Conservation (phyloP, 2,329 filamentous ascomycete species). For the Alternaria triticimaculans region DNA sequence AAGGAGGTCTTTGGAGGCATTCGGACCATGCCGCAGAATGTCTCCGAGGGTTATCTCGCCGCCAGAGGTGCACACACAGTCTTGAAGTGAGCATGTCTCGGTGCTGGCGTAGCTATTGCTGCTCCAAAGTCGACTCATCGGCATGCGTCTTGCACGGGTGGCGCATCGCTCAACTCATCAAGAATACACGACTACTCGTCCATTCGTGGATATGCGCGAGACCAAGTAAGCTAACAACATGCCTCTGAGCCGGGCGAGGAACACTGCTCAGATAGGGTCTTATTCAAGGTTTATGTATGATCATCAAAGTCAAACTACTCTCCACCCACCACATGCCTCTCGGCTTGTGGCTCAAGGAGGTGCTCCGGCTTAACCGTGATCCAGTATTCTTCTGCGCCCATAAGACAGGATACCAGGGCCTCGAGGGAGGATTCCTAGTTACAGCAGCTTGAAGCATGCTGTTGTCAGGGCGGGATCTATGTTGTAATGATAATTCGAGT, state of each 20-base stretch:
- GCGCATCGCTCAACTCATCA: background rate
- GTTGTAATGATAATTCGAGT: conserved; percentile 4
- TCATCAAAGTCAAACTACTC: conserved; percentile 93
- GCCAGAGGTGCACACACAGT: conserved; percentile 91
- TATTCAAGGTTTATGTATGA: conserved; percentile 66
- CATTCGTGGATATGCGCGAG: background rate
- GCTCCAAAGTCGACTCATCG: background rate
- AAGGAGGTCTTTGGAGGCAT: conserved; percentile 89
- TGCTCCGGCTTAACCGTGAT: conserved; percentile 99
- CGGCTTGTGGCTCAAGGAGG: conserved; percentile 80
- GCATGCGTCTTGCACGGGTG: background rate
- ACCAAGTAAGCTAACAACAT: background rate
- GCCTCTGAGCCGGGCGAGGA: background rate
- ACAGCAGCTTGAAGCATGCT: conserved; percentile 59
- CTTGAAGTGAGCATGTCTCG: conserved; percentile 69
- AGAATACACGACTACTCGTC: background rate
- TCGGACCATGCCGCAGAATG: conserved; percentile 78
- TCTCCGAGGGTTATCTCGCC: conserved; percentile 87
- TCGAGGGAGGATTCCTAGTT: conserved; percentile 69
- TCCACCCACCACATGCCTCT: conserved; percentile 86
- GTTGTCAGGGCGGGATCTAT: conserved; percentile 59
- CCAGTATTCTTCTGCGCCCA: conserved; percentile 73
- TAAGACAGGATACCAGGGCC: conserved; percentile 80
- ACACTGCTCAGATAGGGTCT: background rate
- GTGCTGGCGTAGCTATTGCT: background rate